Conservation (phyloP, 805 yeast species). For the Metschnikowia colocasiae region DNA sequence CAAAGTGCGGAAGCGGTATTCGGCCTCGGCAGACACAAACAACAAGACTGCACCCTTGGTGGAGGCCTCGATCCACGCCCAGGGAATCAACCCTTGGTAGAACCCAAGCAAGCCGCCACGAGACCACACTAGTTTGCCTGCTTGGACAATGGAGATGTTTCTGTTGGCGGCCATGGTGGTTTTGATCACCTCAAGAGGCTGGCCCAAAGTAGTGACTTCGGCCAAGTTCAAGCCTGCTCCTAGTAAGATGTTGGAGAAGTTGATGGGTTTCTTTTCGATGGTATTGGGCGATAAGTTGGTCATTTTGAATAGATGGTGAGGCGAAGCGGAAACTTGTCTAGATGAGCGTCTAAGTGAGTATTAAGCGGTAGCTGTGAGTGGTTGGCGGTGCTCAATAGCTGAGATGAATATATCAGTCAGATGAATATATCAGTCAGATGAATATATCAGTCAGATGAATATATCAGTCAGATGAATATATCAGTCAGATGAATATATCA, state of each 20-base stretch:
- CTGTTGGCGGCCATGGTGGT: constrained; percentile 99
- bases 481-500: too few relatives aligned
- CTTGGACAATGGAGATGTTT: constrained; percentile 58
- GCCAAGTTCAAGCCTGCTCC: constrained; percentile 93
- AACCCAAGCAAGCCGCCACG: constrained; percentile 92
- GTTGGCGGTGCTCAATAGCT: too few relatives aligned
- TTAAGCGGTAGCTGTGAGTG: too few relatives aligned
- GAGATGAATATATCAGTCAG: too few relatives aligned
- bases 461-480: too few relatives aligned
- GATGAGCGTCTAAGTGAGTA: too few relatives aligned
- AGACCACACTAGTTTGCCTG: constrained; percentile 77
- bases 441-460: too few relatives aligned
- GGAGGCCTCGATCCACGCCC: constrained; percentile 99
- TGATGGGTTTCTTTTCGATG: constrained; percentile 78
- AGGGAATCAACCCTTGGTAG: constrained; percentile 96
- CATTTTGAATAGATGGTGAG: background rate
- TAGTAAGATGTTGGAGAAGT: constrained; percentile 81
- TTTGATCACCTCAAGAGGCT: constrained; percentile 92
- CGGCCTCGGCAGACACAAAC: constrained; percentile 90
- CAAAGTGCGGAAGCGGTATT: constrained; percentile 61
- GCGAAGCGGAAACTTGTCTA: too few relatives aligned
- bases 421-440: too few relatives aligned
- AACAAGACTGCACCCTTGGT: constrained; percentile 96
- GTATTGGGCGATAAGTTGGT: constrained; percentile 8
- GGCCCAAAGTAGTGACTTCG: constrained; percentile 85